These are phyloP conservation scores for Fraxinus excelsior DNA, from an alignment of 257 asterid genomes.

Conservation along the genomic window DNA sequence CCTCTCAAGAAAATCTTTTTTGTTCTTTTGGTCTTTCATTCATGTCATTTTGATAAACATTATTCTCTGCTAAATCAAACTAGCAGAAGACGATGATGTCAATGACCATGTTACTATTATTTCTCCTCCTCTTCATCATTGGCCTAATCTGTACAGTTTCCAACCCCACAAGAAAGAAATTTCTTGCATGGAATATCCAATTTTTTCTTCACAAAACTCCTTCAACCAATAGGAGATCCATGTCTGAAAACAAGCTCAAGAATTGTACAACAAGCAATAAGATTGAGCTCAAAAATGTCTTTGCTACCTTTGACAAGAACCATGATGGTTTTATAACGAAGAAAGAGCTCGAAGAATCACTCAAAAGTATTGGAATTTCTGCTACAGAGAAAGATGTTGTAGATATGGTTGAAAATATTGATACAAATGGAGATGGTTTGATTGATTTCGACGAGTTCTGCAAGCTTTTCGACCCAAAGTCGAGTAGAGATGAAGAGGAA, in stretches of 20 bases:
- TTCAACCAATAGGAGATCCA: not conserved
- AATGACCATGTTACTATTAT: constrained; percentile 31
- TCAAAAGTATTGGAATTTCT: constrained; percentile 59
- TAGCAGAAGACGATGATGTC: not conserved
- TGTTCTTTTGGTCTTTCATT: not conserved
- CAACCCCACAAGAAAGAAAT: constrained; percentile 40
- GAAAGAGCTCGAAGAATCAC: constrained; percentile 63
- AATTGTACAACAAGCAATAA: constrained; percentile 10
- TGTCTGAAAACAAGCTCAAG: not conserved
- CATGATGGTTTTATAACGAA: constrained; percentile 71
- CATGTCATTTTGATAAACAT: not conserved
- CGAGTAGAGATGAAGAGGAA: constrained; percentile 11
- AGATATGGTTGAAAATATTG: constrained; percentile 68
- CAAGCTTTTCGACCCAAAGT: constrained; percentile 44
- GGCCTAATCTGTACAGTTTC: constrained; percentile 49
- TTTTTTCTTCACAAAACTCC: constrained; percentile 22
- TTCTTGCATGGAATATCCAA: constrained; percentile 31
- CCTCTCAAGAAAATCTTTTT: not conserved
- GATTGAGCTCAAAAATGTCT: constrained; percentile 41
- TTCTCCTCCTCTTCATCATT: constrained; percentile 50
- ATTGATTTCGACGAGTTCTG: constrained; percentile 77
- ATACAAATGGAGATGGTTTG: constrained; percentile 66
- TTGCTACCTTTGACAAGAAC: constrained; percentile 82
- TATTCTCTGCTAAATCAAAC: not conserved
- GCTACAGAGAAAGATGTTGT: constrained; percentile 61